These are phyloP conservation scores for Hypoxylon sp. DNA, from an alignment of 2,329 filamentous ascomycete genomes.

Conservation along the genomic window DNA sequence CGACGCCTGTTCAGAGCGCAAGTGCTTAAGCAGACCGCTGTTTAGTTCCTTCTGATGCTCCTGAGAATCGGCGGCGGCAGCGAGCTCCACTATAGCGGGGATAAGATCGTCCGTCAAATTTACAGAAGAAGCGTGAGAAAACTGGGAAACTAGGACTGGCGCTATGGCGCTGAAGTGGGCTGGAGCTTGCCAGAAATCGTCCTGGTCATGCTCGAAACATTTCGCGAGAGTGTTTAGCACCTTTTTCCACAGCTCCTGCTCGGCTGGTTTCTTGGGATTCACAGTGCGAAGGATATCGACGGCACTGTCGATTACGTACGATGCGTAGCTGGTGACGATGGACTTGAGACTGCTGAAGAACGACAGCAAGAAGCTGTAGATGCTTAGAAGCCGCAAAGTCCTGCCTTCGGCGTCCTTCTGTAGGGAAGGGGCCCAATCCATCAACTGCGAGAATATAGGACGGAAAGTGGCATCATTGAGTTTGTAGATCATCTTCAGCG, in stretches of 20 bases:
- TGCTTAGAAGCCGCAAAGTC: constrained; percentile 76
- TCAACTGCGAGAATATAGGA: constrained; percentile 87
- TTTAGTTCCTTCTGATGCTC: constrained; percentile 95
- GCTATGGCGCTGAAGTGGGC: constrained; percentile 84
- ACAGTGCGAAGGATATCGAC: constrained; percentile 71
- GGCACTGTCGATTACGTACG: constrained; percentile 84
- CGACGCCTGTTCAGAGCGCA: constrained; percentile 79
- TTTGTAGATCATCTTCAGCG: constrained; percentile 94
- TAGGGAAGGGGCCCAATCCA: constrained; percentile 81
- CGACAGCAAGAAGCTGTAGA: constrained; percentile 83
- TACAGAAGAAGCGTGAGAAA: constrained; percentile 63
- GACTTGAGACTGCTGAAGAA: constrained; percentile 93
- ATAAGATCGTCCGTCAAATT: constrained; percentile 70
- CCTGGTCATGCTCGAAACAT: constrained; percentile 90
- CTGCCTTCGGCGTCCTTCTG: constrained; percentile 72
- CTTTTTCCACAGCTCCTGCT: constrained; percentile 74
- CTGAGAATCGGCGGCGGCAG: constrained; percentile 83
- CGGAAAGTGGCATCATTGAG: constrained; percentile 94
- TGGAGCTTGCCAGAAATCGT: constrained; percentile 96
- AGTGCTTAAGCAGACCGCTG: constrained; percentile 79
- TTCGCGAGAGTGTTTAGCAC: constrained; percentile 80
- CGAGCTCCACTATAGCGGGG: constrained; percentile 84
- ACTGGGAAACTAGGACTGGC: constrained; percentile 77
- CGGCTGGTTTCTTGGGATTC: constrained; percentile 63
- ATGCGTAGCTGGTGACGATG: constrained; percentile 92